phyloP scores from a whole-genome alignment of 495 filamentous ascomycete genomes.

The Emericellopsis terricola region DNA sequence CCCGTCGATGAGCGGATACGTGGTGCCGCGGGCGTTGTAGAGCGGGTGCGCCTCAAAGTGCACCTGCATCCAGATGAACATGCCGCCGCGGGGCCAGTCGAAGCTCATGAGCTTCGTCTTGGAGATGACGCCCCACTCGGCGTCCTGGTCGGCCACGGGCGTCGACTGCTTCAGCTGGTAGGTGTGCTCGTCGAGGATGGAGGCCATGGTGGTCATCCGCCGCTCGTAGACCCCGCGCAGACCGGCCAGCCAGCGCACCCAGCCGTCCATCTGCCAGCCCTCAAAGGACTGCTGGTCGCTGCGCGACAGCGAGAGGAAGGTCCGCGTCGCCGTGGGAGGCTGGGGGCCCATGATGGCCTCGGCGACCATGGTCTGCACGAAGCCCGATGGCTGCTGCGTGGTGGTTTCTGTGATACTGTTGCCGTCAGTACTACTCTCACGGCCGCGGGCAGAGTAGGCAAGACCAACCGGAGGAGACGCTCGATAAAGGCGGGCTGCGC shows the following conservation, averaged over 20 bases:
- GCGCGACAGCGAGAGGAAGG: slow-evolving; percentile 1
- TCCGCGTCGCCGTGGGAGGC: slow-evolving; percentile 15
- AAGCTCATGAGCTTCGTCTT: slow-evolving; percentile 57
- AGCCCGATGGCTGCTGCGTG: slow-evolving; percentile 74
- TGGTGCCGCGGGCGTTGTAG: slow-evolving; percentile 20
- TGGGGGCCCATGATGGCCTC: slow-evolving; percentile 58
- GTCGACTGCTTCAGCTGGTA: slow-evolving; percentile 34
- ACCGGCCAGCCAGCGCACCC: slow-evolving; percentile 76
- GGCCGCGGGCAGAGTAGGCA: background rate
- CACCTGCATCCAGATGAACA: slow-evolving; percentile 77
- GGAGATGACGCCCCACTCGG: slow-evolving; percentile 50
- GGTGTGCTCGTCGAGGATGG: slow-evolving; percentile 44
- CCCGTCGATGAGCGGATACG: slow-evolving; percentile 14
- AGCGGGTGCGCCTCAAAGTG: slow-evolving; percentile 56
- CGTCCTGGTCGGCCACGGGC: slow-evolving; percentile 15
- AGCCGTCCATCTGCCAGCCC: slow-evolving; percentile 71
- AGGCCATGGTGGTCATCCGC: slow-evolving; percentile 63
- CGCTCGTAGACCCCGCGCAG: slow-evolving; percentile 65
- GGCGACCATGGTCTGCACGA: slow-evolving; percentile 67
- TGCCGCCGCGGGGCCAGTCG: slow-evolving; percentile 66
- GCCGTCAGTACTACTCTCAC: slow-evolving; percentile 1
- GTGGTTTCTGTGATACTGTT: slow-evolving; percentile 43
- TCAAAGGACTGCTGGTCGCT: slow-evolving; percentile 14
- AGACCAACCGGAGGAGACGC: slow-evolving; percentile 13
- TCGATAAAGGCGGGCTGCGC: slow-evolving; percentile 62